Conservation (phyloP, 2,329 filamentous ascomycete genomes). For the Trichoderma sp. region DNA sequence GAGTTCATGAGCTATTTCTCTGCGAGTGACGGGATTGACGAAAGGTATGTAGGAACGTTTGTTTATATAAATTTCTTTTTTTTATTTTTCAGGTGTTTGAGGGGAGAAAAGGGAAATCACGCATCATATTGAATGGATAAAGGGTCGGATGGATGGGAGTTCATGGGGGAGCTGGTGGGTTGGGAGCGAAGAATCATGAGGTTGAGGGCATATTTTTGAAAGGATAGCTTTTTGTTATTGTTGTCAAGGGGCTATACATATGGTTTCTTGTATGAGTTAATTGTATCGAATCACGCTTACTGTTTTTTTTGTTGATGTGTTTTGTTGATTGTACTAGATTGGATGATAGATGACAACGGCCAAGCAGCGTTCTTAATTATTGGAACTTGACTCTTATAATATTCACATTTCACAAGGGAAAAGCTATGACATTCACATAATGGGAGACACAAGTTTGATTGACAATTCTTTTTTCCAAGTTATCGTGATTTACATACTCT, state of each 20-base stretch:
- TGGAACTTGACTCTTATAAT: neutral
- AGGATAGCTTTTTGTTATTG: neutral
- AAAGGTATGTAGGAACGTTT: neutral
- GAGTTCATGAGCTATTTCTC: neutral
- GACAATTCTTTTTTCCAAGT: neutral
- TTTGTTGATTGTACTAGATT: neutral
- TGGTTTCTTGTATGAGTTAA: neutral
- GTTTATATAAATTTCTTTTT: neutral
- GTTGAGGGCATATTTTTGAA: neutral
- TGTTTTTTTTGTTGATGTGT: neutral
- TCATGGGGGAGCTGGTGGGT: neutral
- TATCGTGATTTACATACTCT: slow-evolving; percentile 12
- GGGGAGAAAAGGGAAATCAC: neutral
- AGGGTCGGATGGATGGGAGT: neutral
- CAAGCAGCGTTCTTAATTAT: neutral
- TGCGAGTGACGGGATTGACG: neutral
- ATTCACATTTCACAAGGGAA: neutral
- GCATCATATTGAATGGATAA: neutral
- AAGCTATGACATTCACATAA: neutral
- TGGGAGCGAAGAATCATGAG: neutral
- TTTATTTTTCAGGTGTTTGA: neutral
- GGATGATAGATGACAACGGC: neutral
- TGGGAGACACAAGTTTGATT: neutral
- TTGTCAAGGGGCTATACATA: neutral
- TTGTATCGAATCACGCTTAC: neutral